A percentile compares a stretch with the other conserved stretches of the same genome.
phyloP scores from a whole-genome alignment of 78 protist genomes.

The Paratrimastix pyriformis region DNA sequence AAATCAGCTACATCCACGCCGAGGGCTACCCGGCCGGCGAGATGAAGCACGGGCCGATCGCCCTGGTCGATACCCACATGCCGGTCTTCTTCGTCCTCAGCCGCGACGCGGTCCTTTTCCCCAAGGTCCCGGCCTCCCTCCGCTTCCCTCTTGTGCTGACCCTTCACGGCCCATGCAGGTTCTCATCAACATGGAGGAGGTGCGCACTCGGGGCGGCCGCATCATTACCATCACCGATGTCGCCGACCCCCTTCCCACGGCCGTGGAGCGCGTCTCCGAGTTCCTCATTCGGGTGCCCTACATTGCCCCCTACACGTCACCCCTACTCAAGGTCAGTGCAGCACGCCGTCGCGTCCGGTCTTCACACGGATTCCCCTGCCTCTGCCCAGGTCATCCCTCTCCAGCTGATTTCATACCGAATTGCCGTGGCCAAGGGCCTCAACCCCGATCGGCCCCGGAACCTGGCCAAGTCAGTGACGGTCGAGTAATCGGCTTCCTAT shows the following conservation, averaged over 20 bases:
- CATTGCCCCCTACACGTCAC: neutral
- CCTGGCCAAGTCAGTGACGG: slow-evolving; percentile 94
- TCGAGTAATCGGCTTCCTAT: slow-evolving; percentile 25
- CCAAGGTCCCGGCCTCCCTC: too few relatives aligned
- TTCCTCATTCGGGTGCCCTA: neutral
- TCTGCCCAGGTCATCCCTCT: too few relatives aligned
- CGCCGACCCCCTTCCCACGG: neutral
- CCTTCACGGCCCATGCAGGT: too few relatives aligned
- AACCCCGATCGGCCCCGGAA: slow-evolving; percentile 89
- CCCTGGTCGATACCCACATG: slow-evolving; percentile 59
- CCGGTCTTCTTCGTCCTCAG: slow-evolving; percentile 7
- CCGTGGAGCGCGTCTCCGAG: neutral
- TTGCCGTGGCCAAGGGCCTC: slow-evolving; percentile 14
- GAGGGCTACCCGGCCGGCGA: slow-evolving; percentile 89
- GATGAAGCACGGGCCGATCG: slow-evolving; percentile 95
- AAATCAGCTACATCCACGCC: slow-evolving; percentile 85
- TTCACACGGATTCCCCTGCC: too few relatives aligned
- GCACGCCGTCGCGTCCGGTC: too few relatives aligned
- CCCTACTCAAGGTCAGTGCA: neutral
- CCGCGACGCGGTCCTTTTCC: neutral
- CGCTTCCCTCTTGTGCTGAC: too few relatives aligned
- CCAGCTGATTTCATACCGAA: slow-evolving; percentile 32
- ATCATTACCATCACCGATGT: slow-evolving; percentile 13
- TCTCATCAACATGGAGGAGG: slow-evolving; percentile 18
- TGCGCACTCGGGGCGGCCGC: neutral